A percentile compares a stretch with the other conserved stretches of the same genome.
These are phyloP conservation scores for Castanea mollissima DNA, from an alignment of 306 rosid species.

Conservation along the genomic window DNA sequence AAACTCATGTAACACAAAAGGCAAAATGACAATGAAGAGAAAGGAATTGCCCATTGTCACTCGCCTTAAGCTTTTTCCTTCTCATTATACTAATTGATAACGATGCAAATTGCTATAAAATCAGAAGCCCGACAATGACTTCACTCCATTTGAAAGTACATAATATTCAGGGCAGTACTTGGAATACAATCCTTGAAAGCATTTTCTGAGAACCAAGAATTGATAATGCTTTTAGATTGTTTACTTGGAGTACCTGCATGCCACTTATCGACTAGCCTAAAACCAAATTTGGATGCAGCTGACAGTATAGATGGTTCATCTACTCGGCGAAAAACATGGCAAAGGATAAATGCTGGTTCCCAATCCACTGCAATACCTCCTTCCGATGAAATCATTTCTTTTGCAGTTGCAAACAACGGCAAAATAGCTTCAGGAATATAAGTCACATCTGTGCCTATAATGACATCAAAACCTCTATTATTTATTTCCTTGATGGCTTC, in stretches of 20 bases:
- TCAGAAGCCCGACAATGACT: constrained; percentile 12
- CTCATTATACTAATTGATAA: too few relatives aligned
- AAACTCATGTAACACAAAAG: background rate
- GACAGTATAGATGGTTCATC: constrained; percentile 75
- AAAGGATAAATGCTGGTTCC: constrained; percentile 57
- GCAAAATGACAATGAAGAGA: background rate
- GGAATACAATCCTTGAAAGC: constrained; percentile 44
- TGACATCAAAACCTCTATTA: constrained; percentile 62
- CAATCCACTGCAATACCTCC: constrained; percentile 22
- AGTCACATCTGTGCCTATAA: constrained; percentile 85
- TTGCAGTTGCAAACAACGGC: constrained; percentile 81
- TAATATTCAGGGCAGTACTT: constrained; percentile 53
- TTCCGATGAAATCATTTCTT: constrained; percentile 49
- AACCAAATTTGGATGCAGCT: constrained; percentile 58
- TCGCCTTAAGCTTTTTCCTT: too few relatives aligned
- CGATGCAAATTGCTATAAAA: background rate
- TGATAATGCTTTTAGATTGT: constrained; percentile 37
- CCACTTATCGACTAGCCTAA: constrained; percentile 71
- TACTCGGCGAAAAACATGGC: constrained; percentile 75
- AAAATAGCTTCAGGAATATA: constrained; percentile 70
- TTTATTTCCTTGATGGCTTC: constrained; percentile 56
- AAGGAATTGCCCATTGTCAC: background rate
- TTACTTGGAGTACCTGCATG: constrained; percentile 32
- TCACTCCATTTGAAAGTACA: constrained; percentile 57
- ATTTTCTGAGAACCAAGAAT: constrained; percentile 58